Base-by-base conservation (phyloP, 2,329 filamentous ascomycete genomes). In the Mycosphaerelloides madeirae region DNA sequence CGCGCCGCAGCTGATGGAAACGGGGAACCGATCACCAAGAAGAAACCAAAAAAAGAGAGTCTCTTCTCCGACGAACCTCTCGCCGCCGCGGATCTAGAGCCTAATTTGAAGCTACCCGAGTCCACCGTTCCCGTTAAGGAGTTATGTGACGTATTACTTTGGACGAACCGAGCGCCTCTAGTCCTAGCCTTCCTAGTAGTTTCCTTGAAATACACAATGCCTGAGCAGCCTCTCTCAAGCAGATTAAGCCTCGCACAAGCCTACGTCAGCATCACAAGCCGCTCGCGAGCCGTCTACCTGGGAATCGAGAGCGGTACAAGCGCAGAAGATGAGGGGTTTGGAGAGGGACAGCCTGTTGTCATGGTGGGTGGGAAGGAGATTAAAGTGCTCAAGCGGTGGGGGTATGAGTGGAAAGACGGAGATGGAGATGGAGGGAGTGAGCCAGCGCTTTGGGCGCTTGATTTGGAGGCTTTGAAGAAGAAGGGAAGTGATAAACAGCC, bases 211-310 rank as follows among this genome's bases (percentile, higher is more conserved):
- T 82, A 84, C 60, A 94, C 87, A 0, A 91, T 90, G 83, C 85
- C 88, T 0, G 83, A 86, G 54, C 89, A 95, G 62, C 88, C 88
- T 3, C 73, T 83, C 3, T 93, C 86, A n/a, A 91, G 87, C 61
- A 76, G 87, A 36, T 69, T 95, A 15, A 94, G 87, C 60, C 70
- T 95, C 15, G 86, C 83, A 0, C 88, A 95, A 65, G 87, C 86
- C 0, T 82, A 93, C 1, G 85, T 94, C 13, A 90, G 86, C 61
- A 81, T 81, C 20, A 93, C 91, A 60, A 88, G 85, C 48, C 78
- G 82, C 52, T 80, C 79, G 29, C 90, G 90, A 66, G 88, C 88
- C 8, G 75, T 83, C 20, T 84, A 78, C 50, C 68, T 95, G 22
- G 88, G 88, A 0, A 70, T 95, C 15, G 80, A 85, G 50, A 78